These are phyloP conservation scores for Delphinella strobiligena DNA, from an alignment of 2,329 filamentous ascomycete species.

Conservation along the genomic window DNA sequence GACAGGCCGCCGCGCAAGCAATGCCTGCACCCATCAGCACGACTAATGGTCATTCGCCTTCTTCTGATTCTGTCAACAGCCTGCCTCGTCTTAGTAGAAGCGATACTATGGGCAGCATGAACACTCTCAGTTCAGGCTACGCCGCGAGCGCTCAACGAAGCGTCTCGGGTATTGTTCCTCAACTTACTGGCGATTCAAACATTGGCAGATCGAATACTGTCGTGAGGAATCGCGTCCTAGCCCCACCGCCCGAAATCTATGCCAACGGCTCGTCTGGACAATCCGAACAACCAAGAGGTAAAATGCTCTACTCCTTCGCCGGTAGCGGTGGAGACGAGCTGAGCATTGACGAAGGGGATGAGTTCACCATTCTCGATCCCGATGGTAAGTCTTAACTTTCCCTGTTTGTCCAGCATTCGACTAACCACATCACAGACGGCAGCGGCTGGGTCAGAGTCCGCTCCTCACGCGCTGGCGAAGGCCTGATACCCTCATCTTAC, in stretches of 20 bases:
- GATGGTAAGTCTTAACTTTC: constrained; percentile 55
- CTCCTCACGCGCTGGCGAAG: constrained; percentile 50
- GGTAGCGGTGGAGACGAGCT: constrained; percentile 72
- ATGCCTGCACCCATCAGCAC: constrained; percentile 9
- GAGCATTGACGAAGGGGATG: constrained; percentile 63
- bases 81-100: constrained; percentile 60
- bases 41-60: constrained; percentile 7
- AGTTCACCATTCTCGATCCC: constrained; percentile 67
- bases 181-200: constrained; percentile 33
- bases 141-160: constrained; percentile 68
- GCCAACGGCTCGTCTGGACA: constrained; percentile 41
- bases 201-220: constrained; percentile 12
- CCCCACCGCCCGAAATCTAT: constrained; percentile 76
- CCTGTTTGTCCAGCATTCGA: constrained; percentile 5
- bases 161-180: constrained; percentile 47
- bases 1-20: constrained; percentile 66
- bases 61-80: constrained; percentile 30
- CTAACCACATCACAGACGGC: constrained; percentile 50
- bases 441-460: constrained; percentile 85
- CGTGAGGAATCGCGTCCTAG: constrained; percentile 61
- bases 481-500: constrained; percentile 79
- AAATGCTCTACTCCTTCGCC: constrained; percentile 83
- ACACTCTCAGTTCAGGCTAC: constrained; percentile 69
- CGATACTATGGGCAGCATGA: constrained; percentile 77
- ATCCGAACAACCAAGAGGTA: constrained; percentile 54